phyloP scores from a whole-genome alignment of 345 rosid genomes.

The Xanthoceras sorbifolium region DNA sequence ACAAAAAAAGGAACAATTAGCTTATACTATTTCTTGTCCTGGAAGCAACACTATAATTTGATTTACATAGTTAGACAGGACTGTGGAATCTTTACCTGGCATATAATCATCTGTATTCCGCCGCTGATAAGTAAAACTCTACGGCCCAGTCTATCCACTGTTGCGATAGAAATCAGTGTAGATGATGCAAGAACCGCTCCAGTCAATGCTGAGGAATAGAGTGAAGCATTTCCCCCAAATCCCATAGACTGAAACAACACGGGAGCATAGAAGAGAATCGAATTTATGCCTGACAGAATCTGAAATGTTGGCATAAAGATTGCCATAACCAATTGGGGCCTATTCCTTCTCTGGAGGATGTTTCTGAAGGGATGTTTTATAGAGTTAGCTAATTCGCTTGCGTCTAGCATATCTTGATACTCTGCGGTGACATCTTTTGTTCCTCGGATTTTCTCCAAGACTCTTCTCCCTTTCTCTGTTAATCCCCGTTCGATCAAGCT shows the following conservation, averaged over 20 bases:
- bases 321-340: constrained; percentile 87
- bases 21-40: not conserved
- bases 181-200: constrained; percentile 91
- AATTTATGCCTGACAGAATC: constrained; percentile 91
- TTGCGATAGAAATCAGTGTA: constrained; percentile 72
- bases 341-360: constrained; percentile 66
- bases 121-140: constrained; percentile 80
- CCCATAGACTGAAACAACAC: constrained; percentile 93
- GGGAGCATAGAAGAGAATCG: constrained; percentile 93
- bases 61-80: not conserved
- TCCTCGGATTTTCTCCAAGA: constrained; percentile 77
- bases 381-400: constrained; percentile 81
- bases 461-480: constrained; percentile 56
- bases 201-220: constrained; percentile 88
- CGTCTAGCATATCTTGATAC: constrained; percentile 84
- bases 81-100: constrained; percentile 54
- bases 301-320: constrained; percentile 82
- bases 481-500: constrained; percentile 75
- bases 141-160: constrained; percentile 78
- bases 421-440: constrained; percentile 70
- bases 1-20: constrained; percentile 1
- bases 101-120: constrained; percentile 77
- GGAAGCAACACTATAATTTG: not conserved
- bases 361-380: constrained; percentile 85
- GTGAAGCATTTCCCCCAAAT: constrained; percentile 72